Evolutionary conservation across 169 alveolate genomes (phyloP), one percentile per base, ranked within the genome.

Genomic region (Plasmodium gallinaceum): DNA sequence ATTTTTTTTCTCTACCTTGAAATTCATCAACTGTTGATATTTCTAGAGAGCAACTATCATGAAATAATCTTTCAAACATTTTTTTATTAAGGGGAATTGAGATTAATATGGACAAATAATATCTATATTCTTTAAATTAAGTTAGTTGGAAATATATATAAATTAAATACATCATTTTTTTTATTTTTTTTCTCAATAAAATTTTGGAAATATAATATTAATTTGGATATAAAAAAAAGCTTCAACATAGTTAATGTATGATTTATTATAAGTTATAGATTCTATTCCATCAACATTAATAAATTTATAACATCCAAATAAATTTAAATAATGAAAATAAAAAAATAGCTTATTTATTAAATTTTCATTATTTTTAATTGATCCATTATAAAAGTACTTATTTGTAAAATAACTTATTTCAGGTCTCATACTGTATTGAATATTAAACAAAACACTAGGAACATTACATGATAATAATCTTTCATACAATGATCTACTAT

Each of bases 371-470:
- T 80, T 95, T 80, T 90, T 94, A 74, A 72, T 92, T 62, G 94
- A 92, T 48, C 95, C 95, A 39, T 95, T 94, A 89, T 96, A 97
- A 92, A 97, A 97, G 88, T 95, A 93, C 88, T 92, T 90, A 37
- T 99, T 97, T 3, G 99, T 99, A 86, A 98, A 98, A 78, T 95
- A 95, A 66, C 98, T 93, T 48, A 98, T 98, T 73, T 88, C 94
- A 7, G 99, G 98, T 90, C 98, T 99, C 99, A 98, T 98, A 90
- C 99, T 97, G 91, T 98, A 98, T 94, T 98, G 99, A 61, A 95
- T 93, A 72, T 96, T 93, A 73, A 97, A 91, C 93, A 96, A 91
- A 86, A 94, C 95, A 62, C 96, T 97, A 43, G 95, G 94, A 64
- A 93, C 91, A 64, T 96, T 96, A 48, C 96, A 95, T 86, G 92